Evolutionary conservation across 345 rosid genomes (phyloP).

Genomic region (Camelina laxa): DNA sequence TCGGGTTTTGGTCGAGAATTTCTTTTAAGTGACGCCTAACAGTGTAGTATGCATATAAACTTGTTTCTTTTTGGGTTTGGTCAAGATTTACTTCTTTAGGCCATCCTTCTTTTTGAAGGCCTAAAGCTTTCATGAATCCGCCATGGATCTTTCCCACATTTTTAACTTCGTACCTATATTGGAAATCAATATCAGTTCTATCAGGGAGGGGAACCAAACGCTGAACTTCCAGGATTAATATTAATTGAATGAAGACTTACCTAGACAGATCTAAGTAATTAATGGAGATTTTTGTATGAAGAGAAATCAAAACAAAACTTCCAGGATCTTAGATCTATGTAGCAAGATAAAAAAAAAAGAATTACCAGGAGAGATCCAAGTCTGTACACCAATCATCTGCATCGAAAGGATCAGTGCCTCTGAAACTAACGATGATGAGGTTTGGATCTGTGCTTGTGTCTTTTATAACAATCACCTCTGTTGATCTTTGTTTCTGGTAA

Average conservation of each 20-base stretch:
- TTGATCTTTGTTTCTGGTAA: constrained; percentile 44
- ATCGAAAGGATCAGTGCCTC: constrained; percentile 67
- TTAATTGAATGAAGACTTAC: neutral
- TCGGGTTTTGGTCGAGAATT: constrained; percentile 39
- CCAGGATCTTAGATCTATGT: too few relatives aligned
- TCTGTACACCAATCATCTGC: constrained; percentile 57
- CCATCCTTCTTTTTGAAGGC: constrained; percentile 56
- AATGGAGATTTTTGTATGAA: too few relatives aligned
- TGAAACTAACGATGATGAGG: constrained; percentile 58
- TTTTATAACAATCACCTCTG: constrained; percentile 57
- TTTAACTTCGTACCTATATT: constrained; percentile 46
- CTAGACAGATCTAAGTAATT: neutral
- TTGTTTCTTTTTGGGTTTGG: constrained; percentile 32
- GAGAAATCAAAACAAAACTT: neutral
- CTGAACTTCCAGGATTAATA: neutral
- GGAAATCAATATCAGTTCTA: neutral
- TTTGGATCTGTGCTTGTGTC: constrained; percentile 52
- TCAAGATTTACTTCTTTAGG: constrained; percentile 42
- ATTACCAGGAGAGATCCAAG: constrained; percentile 62
- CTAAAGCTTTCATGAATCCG: constrained; percentile 69
- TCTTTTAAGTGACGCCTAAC: constrained; percentile 45
- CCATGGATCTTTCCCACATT: constrained; percentile 61
- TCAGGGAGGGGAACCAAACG: neutral
- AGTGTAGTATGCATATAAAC: constrained; percentile 50
- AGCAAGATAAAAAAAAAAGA: neutral